Percentiles rank a stretch among this genome's conserved stretches.
Conservation (phyloP, 768 basidiomycete species). For the Leccinum broughii region DNA sequence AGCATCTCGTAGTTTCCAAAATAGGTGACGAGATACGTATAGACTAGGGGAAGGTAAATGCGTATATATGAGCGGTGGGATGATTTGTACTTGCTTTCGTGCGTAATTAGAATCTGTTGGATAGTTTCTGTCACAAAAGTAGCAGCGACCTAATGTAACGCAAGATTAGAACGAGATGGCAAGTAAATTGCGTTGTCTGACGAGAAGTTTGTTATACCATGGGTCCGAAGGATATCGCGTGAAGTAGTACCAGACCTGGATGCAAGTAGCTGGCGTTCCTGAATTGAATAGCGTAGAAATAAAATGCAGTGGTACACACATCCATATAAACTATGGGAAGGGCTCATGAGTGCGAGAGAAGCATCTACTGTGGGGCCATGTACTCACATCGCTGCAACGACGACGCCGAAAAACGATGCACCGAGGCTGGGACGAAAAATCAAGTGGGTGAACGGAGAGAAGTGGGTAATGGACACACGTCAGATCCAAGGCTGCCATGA, state of each 20-base stretch:
- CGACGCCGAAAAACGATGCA: constrained; percentile 49
- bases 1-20: constrained; percentile 35
- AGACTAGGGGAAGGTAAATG: constrained; percentile 37
- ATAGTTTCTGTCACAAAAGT: constrained; percentile 52
- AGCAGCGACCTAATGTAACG: constrained; percentile 42
- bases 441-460: neutral
- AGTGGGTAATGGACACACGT: constrained; percentile 31
- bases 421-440: constrained; percentile 41
- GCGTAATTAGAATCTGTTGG: constrained; percentile 55
- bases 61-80: neutral
- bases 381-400: constrained; percentile 49
- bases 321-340: constrained; percentile 46
- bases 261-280: constrained; percentile 45
- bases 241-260: constrained; percentile 59
- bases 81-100: constrained; percentile 39
- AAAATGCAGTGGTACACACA: constrained; percentile 33
- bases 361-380: neutral
- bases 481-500: constrained; percentile 29
- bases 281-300: neutral
- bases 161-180: constrained; percentile 1
- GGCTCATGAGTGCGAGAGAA: constrained; percentile 5
- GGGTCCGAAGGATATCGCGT: constrained; percentile 47
- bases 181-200: constrained; percentile 24
- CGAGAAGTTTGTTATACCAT: constrained; percentile 49
- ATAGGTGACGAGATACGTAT: constrained; percentile 48